Percentiles rank a stretch among this genome's conserved stretches.
phyloP scores from a whole-genome alignment of 2,329 filamentous ascomycete species.

The Ascosphaera apis region DNA sequence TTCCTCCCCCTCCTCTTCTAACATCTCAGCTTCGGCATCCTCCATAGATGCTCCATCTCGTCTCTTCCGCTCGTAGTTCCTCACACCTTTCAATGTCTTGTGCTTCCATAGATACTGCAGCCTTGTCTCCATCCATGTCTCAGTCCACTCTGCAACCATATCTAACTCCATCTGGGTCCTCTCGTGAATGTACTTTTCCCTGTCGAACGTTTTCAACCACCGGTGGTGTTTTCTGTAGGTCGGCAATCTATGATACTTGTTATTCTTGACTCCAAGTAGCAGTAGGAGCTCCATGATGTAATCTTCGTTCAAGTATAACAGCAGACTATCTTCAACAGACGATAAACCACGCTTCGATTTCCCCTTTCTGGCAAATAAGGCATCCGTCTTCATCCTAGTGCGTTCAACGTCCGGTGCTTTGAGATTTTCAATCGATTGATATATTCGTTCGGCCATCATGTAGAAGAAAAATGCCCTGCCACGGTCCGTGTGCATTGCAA shows the following conservation, averaged over 20 bases:
- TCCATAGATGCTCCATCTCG: neutral
- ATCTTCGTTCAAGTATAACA: neutral
- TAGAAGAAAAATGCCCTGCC: constrained; percentile 8
- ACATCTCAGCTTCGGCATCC: neutral
- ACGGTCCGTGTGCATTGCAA: constrained; percentile 8
- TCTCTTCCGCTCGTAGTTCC: neutral
- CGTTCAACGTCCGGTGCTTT: constrained; percentile 3
- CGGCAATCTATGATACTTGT: constrained; percentile 5
- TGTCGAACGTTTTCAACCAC: neutral
- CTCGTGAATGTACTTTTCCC: neutral
- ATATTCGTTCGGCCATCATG: constrained; percentile 4
- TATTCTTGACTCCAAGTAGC: constrained; percentile 4
- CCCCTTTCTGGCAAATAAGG: constrained; percentile 4
- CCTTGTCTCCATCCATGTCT: neutral
- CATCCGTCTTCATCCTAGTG: constrained; percentile 2
- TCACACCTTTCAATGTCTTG: neutral
- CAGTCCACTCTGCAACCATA: neutral
- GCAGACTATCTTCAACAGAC: constrained; percentile 1
- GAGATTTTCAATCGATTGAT: constrained; percentile 4
- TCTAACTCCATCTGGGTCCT: neutral
- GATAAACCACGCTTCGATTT: constrained; percentile 6
- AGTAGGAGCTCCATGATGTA: constrained; percentile 5
- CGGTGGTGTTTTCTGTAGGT: constrained; percentile 2
- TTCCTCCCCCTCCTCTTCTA: neutral
- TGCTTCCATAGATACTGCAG: neutral